Base-by-base conservation (phyloP, 2,329 filamentous ascomycete genomes). In the Leptographium lundbergii region DNA sequence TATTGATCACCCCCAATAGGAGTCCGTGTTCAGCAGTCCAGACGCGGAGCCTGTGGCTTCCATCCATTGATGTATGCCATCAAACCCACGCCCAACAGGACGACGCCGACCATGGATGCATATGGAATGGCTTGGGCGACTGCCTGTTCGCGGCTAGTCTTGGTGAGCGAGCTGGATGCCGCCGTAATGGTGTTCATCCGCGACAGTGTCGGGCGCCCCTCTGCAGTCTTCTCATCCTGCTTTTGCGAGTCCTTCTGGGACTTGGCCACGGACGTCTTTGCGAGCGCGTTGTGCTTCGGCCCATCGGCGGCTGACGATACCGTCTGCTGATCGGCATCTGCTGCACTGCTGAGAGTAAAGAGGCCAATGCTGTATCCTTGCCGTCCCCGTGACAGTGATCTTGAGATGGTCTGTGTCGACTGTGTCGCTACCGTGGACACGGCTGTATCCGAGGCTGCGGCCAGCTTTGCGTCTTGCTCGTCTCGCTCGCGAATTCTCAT, bases 1-100 rank as follows among this genome's bases (percentile, higher is more conserved):
- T 4, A 3, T 27, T 17, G 17, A 24, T 4, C 24, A 27, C 11
- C 48, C 29, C 11, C 13, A 25, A 51, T 7, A 34, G 2, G 9
- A 9, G 32, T 34, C 10, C 32, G 9, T 39, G 19, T 24, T 61
- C 63, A 74, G 57, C 67, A 69, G 45, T 72, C 69, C 52, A 72
- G 61, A 56, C 69, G 72, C 27, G 57, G 39, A 70, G 60, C 69
- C 59, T 75, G 72, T 32, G 74, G 68, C 66, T 90, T 87, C 88
- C 88, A 92, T 57, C 87, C 86, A 67, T 94, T 94, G 65, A 94
- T 78, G 71, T 91, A 91, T 50, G 87, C 88, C 89, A 94, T 94
- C 63, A 94, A 71, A 17, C 89, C 87, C 74, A 94, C 86, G 36
- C 89, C 89, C 61, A 94, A 75, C 59, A 94, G 72, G 29, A 94